A percentile compares a stretch with the other conserved stretches of the same genome.
Evolutionary conservation across 371 early-diverging fungal species (phyloP).

Genomic region (Amoeboradix gromovi): DNA sequence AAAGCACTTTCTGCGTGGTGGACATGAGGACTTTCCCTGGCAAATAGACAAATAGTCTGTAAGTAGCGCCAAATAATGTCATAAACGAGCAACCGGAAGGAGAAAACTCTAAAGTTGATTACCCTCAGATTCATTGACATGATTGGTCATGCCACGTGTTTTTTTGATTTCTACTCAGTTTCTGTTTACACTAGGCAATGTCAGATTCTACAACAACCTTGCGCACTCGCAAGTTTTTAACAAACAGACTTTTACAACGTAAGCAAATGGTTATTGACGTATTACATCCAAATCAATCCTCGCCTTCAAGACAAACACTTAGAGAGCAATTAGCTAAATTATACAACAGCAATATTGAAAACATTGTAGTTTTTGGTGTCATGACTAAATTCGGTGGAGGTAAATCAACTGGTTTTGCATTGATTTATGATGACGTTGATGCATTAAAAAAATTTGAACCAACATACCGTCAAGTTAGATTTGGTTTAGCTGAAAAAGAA

Average conservation of each 20-base stretch:
- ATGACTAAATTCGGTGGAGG: conserved; percentile 90
- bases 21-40: not conserved
- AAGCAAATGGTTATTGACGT: conserved; percentile 94
- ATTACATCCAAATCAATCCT: conserved; percentile 72
- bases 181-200: not conserved
- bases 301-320: conserved; percentile 65
- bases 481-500: conserved; percentile 39
- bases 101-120: not conserved
- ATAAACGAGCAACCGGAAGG: not conserved
- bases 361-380: conserved; percentile 76
- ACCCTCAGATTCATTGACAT: not conserved
- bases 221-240: conserved; percentile 91
- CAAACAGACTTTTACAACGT: conserved; percentile 87
- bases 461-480: conserved; percentile 67
- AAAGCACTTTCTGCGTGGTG: not conserved
- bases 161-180: not conserved
- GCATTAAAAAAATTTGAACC: conserved; percentile 92
- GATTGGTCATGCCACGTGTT: not conserved
- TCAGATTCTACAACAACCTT: conserved; percentile 43
- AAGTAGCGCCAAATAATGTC: not conserved
- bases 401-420: conserved; percentile 82
- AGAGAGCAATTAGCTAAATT: conserved; percentile 78
- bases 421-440: conserved; percentile 84
- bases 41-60: not conserved
- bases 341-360: conserved; percentile 32